phyloP scores from a whole-genome alignment of 176 grass and related monocot species.

The Puya raimondii region DNA sequence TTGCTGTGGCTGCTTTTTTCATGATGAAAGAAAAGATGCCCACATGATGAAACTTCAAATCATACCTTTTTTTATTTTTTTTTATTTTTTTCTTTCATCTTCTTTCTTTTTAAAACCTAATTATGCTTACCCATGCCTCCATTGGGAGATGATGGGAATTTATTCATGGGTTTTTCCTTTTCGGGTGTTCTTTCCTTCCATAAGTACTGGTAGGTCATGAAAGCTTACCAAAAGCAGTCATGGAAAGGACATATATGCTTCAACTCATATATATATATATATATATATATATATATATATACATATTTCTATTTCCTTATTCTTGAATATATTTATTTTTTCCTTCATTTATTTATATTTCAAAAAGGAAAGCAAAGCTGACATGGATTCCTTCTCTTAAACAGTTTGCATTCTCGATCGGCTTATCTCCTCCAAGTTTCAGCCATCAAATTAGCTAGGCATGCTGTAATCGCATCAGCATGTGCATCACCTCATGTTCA shows the following conservation, averaged over 20 bases:
- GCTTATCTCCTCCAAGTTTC: slow-evolving; percentile 37
- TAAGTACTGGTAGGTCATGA: slow-evolving; percentile 32
- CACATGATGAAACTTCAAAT: slow-evolving; percentile 71
- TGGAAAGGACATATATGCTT: slow-evolving; percentile 10
- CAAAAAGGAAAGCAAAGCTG: slow-evolving; percentile 22
- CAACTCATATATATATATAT: background rate
- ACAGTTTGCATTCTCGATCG: slow-evolving; percentile 50
- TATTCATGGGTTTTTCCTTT: slow-evolving; percentile 28
- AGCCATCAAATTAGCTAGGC: slow-evolving; percentile 1
- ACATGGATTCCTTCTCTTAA: slow-evolving; percentile 37
- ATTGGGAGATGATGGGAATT: slow-evolving; percentile 25
- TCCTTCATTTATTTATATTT: slow-evolving; percentile 31
- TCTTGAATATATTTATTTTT: slow-evolving; percentile 50
- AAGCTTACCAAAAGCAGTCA: slow-evolving; percentile 57
- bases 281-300: background rate
- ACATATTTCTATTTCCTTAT: slow-evolving; percentile 9
- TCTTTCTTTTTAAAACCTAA: slow-evolving; percentile 19
- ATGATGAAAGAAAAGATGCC: slow-evolving; percentile 33
- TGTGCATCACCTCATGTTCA: background rate
- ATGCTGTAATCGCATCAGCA: slow-evolving; percentile 17
- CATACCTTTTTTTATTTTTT: slow-evolving; percentile 23
- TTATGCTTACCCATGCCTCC: slow-evolving; percentile 13
- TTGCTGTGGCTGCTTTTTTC: slow-evolving; percentile 19
- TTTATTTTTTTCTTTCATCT: slow-evolving; percentile 12
- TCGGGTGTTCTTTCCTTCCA: slow-evolving; percentile 25